phyloP scores from a whole-genome alignment of 169 alveolate genomes.

The Plasmodium blacklocki region DNA sequence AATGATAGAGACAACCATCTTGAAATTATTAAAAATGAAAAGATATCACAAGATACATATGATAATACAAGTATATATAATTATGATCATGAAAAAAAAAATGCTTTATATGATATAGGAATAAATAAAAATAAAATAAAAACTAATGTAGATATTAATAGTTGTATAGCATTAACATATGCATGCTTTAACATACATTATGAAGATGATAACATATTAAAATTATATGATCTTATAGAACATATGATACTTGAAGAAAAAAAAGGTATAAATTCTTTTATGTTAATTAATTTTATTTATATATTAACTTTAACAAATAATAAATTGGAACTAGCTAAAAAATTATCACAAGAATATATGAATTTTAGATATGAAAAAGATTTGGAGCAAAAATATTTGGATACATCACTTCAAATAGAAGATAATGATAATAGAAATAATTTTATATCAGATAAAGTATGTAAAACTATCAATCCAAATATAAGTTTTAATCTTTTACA shows the following conservation, averaged over 20 bases:
- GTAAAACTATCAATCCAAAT: background rate
- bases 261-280: slow-evolving; percentile 40
- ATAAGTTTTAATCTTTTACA: slow-evolving; percentile 40
- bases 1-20: background rate
- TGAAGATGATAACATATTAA: slow-evolving; percentile 61
- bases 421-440: background rate
- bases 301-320: slow-evolving; percentile 54
- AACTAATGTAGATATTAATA: slow-evolving; percentile 40
- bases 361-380: slow-evolving; percentile 30
- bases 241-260: slow-evolving; percentile 63
- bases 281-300: slow-evolving; percentile 55
- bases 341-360: slow-evolving; percentile 46
- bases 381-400: slow-evolving; percentile 11
- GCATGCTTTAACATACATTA: slow-evolving; percentile 73
- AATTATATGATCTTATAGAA: slow-evolving; percentile 56
- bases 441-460: too few relatives aligned
- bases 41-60: background rate
- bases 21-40: slow-evolving; percentile 1
- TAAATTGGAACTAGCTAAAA: slow-evolving; percentile 17
- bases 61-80: background rate
- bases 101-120: background rate
- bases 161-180: slow-evolving; percentile 61
- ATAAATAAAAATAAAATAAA: background rate
- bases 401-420: background rate
- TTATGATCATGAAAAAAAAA: background rate